Conservation (phyloP, 2,329 filamentous ascomycete species). For the Amylocarpus encephaloides region DNA sequence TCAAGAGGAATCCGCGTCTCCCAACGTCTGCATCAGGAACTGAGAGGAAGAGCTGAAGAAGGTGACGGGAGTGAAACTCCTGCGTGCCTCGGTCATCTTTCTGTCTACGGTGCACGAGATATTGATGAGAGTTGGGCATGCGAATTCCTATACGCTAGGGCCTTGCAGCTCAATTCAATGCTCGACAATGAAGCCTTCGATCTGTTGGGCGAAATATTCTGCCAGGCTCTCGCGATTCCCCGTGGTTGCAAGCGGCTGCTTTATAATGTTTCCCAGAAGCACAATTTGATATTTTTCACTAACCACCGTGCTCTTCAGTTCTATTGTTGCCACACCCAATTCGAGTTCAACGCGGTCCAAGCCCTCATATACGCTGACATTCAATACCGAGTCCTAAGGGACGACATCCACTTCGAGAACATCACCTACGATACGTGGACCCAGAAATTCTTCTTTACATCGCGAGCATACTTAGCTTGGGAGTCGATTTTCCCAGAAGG, state of each 20-base stretch:
- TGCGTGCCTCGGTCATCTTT: neutral
- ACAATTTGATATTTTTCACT: constrained; percentile 28
- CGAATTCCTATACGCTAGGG: constrained; percentile 13
- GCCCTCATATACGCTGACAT: constrained; percentile 8
- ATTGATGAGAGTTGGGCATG: constrained; percentile 1
- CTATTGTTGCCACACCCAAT: constrained; percentile 23
- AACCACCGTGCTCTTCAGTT: constrained; percentile 25
- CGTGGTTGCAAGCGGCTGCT: constrained; percentile 17
- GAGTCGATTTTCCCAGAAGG: constrained; percentile 33
- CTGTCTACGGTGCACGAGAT: neutral
- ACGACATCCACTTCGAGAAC: constrained; percentile 5
- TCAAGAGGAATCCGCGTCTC: neutral
- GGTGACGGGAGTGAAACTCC: neutral
- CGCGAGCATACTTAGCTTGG: constrained; percentile 18
- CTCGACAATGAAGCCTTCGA: constrained; percentile 9
- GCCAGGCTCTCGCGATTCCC: constrained; percentile 15
- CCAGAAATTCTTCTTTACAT: constrained; percentile 12
- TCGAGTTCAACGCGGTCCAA: constrained; percentile 14
- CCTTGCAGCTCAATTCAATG: constrained; percentile 1
- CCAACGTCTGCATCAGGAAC: neutral
- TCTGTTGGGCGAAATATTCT: constrained; percentile 17
- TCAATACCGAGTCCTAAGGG: constrained; percentile 5
- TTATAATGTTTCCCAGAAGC: constrained; percentile 4
- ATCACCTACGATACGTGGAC: constrained; percentile 18
- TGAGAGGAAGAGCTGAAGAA: constrained; percentile 1